These are phyloP conservation scores for Byssochlamys sp. DNA, from an alignment of 2,329 filamentous ascomycete species.

Conservation along the genomic window DNA sequence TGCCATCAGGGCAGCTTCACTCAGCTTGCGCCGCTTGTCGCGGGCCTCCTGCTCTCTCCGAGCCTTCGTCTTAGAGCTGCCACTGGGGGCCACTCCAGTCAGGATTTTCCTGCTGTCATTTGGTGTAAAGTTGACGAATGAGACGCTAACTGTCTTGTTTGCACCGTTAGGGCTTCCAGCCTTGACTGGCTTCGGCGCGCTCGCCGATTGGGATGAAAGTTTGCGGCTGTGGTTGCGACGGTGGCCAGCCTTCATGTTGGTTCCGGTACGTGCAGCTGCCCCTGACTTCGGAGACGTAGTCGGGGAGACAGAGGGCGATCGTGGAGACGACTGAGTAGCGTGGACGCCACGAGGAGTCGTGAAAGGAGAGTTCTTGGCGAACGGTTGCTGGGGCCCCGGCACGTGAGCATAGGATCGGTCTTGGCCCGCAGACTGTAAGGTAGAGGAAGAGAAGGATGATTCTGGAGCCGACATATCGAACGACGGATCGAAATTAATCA, in stretches of 20 bases:
- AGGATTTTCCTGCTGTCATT: constrained; percentile 69
- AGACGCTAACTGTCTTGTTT: constrained; percentile 39
- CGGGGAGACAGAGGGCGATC: constrained; percentile 32
- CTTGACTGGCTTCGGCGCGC: constrained; percentile 22
- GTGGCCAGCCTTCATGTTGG: constrained; percentile 19
- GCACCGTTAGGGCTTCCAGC: constrained; percentile 21
- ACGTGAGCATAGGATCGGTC: constrained; percentile 11
- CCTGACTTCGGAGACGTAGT: constrained; percentile 22
- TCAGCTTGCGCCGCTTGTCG: constrained; percentile 54
- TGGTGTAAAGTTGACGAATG: constrained; percentile 86
- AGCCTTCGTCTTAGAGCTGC: constrained; percentile 90
- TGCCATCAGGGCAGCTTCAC: constrained; percentile 34
- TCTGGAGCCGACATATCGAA: constrained; percentile 23
- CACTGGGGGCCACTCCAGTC: constrained; percentile 81
- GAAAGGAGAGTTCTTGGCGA: constrained; percentile 20
- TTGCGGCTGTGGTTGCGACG: constrained; percentile 34
- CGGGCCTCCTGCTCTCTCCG: constrained; percentile 75
- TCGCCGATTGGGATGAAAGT: constrained; percentile 27
- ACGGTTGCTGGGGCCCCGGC: constrained; percentile 10
- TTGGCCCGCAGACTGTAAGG: constrained; percentile 12
- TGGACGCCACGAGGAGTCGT: constrained; percentile 16
- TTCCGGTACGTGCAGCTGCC: constrained; percentile 16
- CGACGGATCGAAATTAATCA: constrained; percentile 30
- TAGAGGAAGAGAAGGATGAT: constrained; percentile 18
- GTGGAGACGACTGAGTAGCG: constrained; percentile 20